Conservation (phyloP, 2,329 filamentous ascomycete species). For the Ceratocystis eucalypticola region DNA sequence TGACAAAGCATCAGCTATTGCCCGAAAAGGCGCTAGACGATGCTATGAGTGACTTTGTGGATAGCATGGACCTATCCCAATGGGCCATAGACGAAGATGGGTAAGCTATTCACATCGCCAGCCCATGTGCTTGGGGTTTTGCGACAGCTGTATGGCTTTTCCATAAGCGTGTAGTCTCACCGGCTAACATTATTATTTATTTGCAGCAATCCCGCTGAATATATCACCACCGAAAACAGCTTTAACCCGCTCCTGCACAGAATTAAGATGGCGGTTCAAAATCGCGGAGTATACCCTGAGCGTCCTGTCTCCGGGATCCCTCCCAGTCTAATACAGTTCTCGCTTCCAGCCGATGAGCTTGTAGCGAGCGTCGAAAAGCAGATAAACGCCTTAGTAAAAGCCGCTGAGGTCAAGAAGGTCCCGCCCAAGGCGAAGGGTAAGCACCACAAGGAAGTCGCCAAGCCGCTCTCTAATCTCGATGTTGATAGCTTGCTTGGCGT, state of each 20-base stretch:
- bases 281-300: slow-evolving; percentile 62
- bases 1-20: slow-evolving; percentile 72
- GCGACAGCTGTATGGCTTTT: too few species aligned
- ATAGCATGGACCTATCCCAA: slow-evolving; percentile 74
- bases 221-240: slow-evolving; percentile 63
- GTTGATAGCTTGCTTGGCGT: slow-evolving; percentile 57
- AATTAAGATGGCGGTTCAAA: slow-evolving; percentile 71
- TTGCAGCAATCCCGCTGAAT: slow-evolving; percentile 43
- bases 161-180: too few species aligned
- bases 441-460: slow-evolving; percentile 54
- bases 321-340: slow-evolving; percentile 56
- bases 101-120: slow-evolving; percentile 30
- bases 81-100: slow-evolving; percentile 63
- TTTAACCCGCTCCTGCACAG: slow-evolving; percentile 81
- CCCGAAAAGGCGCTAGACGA: slow-evolving; percentile 59
- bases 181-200: too few species aligned
- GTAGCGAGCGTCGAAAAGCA: slow-evolving; percentile 40
- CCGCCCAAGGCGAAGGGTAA: slow-evolving; percentile 66
- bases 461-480: slow-evolving; percentile 81
- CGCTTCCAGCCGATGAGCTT: slow-evolving; percentile 55
- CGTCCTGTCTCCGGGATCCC: slow-evolving; percentile 48
- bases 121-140: too few species aligned
- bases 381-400: slow-evolving; percentile 52
- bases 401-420: slow-evolving; percentile 79
- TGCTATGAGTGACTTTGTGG: slow-evolving; percentile 84